Evolutionary conservation across 2,329 filamentous ascomycete genomes (phyloP), one percentile per base, ranked within the genome.

Genomic region (Colletotrichum musicola): DNA sequence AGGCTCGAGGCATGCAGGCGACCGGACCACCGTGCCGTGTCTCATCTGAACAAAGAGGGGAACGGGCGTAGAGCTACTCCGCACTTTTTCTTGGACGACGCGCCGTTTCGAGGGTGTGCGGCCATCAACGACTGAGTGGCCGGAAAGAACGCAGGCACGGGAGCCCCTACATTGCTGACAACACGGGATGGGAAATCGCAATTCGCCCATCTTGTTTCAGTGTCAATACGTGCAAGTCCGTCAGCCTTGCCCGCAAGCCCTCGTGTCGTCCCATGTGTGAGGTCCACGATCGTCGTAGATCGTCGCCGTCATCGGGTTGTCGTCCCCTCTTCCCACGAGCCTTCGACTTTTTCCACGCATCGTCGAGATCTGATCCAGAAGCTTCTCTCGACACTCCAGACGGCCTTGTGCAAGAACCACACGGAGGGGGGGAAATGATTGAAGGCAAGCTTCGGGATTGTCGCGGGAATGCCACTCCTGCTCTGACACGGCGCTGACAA

Each of bases 211-310:
- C 40, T 27, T 22, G 55, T 60, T 68, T 68, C 62, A 49, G 42
- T 49, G 35, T 50, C 44, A 14, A 55, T 42, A 25, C 30, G 30
- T 35, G 6, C 6, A 35, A 35, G 30, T 35, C 30, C 49, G 13
- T 55, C 55, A 65, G 35, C 49, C 63, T 50, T 47, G 50, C 25
- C 35, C 35, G 55, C 49, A 38, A 35, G 7, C 30, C 30, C 30
- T 35, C 44, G 20, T 69, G 66, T 56, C 62, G 40, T 69, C 62
- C 50, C 66, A 69, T 56, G 42, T 64, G 35, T 35, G 30, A 44
- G 25, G 44, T 7, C 25, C 13, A 46, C n/a, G 62, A 69, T 61
- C 62, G 44, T 60, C 66, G 51, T 40, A 38, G 55, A 69, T 69
- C 66, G 64, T 56, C 62, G 44, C 35, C 44, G 50, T 51, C 56